Conservation (phyloP, 139 green algal genomes). For the Axilococcus clingmanii region DNA sequence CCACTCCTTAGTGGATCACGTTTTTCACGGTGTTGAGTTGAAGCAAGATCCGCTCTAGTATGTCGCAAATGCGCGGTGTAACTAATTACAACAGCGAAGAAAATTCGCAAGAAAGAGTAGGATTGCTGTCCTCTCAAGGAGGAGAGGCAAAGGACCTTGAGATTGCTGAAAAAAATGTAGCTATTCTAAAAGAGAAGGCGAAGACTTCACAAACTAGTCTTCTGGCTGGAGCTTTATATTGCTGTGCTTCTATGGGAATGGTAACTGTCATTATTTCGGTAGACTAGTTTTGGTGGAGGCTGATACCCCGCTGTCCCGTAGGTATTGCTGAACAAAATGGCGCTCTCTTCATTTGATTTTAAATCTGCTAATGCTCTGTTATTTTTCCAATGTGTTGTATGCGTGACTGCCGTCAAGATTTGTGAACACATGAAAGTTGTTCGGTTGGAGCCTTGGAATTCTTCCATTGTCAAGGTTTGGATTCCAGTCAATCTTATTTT, state of each 20-base stretch:
- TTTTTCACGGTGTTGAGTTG: too few relatives aligned
- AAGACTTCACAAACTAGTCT: too few relatives aligned
- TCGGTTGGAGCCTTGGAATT: constrained; percentile 51
- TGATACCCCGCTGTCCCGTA: neutral
- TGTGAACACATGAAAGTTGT: constrained; percentile 44
- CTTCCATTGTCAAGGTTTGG: constrained; percentile 43
- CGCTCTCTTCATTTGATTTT: constrained; percentile 71
- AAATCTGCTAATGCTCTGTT: constrained; percentile 58
- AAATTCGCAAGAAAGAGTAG: too few relatives aligned
- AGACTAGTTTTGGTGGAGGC: neutral
- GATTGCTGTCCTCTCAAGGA: too few relatives aligned
- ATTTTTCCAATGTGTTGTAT: constrained; percentile 70
- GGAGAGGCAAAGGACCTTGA: too few relatives aligned
- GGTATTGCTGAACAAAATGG: constrained; percentile 32
- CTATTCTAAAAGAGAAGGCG: too few relatives aligned
- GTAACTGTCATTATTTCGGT: too few relatives aligned
- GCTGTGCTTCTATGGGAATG: constrained; percentile 8
- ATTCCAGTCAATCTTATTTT: constrained; percentile 91
- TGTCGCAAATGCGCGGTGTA: too few relatives aligned
- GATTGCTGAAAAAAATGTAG: too few relatives aligned
- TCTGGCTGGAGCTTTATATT: constrained; percentile 8
- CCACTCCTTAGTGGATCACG: too few relatives aligned
- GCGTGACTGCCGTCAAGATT: constrained; percentile 51
- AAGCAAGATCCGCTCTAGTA: too few relatives aligned
- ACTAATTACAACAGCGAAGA: too few relatives aligned